phyloP scores from a whole-genome alignment of 169 alveolate genomes.

The Theileria equi region DNA sequence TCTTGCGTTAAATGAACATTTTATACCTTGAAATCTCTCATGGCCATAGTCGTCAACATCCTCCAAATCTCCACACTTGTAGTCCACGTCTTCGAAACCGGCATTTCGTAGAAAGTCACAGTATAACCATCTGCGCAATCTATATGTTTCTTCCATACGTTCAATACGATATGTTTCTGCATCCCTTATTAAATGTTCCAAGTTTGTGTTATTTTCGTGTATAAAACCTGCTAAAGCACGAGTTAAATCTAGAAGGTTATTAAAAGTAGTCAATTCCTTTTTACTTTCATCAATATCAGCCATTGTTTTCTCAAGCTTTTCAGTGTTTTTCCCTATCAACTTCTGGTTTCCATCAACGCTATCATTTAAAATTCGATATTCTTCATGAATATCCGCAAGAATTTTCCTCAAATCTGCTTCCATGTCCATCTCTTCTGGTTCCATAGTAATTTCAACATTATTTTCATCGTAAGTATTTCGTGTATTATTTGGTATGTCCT shows the following conservation, averaged over 20 bases:
- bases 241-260: conserved; percentile 9
- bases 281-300: not conserved
- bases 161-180: conserved; percentile 9
- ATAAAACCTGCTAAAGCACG: conserved; percentile 28
- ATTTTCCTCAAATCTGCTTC: conserved; percentile 9
- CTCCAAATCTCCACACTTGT: conserved; percentile 56
- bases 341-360: not conserved
- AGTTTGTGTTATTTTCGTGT: not conserved
- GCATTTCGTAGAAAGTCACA: conserved; percentile 43
- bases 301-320: not conserved
- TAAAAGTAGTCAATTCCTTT: not conserved
- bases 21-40: conserved; percentile 5
- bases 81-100: conserved; percentile 27
- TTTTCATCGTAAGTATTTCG: not conserved
- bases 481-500: not conserved
- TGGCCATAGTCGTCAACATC: conserved; percentile 55
- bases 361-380: not conserved
- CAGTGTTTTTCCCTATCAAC: not conserved
- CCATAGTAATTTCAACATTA: not conserved
- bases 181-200: not conserved
- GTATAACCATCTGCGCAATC: conserved; percentile 43
- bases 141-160: not conserved
- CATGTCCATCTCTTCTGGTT: not conserved
- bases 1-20: conserved; percentile 1
- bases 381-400: not conserved